Evolutionary conservation across 768 basidiomycete species (phyloP), one percentile per base, ranked within the genome.

Genomic region (Cubamyces sp.): DNA sequence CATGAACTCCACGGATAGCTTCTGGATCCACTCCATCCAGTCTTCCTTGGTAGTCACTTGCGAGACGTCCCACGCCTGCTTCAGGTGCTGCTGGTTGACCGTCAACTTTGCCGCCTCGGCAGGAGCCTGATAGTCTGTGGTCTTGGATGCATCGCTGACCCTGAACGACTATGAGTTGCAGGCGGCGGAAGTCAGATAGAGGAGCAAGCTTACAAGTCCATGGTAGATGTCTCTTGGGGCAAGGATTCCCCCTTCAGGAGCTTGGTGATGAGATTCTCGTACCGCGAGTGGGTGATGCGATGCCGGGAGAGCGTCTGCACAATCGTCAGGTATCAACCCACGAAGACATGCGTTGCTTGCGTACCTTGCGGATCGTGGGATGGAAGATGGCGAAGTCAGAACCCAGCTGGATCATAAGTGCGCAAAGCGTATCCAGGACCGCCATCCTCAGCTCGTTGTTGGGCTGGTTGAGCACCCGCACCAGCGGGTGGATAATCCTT

Each of bases 371-470:
- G 66, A 99, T 92, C 67, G 96, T 96, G 0, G 97, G 95, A 39
- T 98, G 92, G 69, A 98, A 99, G 46, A 99, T 94, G 3, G 97
- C 95, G 67, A 96, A 99, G 73, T 98, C 96, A 0, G 96, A 88
- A 1, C 96, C 96, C 54, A 99, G 85, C 70, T 99, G 97, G 40
- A 94, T 82, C 41, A 98, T 88, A 42, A 98, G 80, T 0, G 95
- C 91, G 72, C 94, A 97, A 1, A 99, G 77, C 0, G 95, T 92
- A 62, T 98, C 95, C 87, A 98, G 90, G 8, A 96, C 92, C 1
- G 91, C 86, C 74, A 84, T 84, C 21, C 92, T 82, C 49, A 98
- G 78, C 60, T 98, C 96, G 61, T 90, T 90, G 66, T 82, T 88
- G 1, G 83, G 79, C 39, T 79, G 80, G 43, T 87, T 87, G 59